Base-by-base conservation (phyloP, 2,329 filamentous ascomycete genomes). In the Penicillium sp. region DNA sequence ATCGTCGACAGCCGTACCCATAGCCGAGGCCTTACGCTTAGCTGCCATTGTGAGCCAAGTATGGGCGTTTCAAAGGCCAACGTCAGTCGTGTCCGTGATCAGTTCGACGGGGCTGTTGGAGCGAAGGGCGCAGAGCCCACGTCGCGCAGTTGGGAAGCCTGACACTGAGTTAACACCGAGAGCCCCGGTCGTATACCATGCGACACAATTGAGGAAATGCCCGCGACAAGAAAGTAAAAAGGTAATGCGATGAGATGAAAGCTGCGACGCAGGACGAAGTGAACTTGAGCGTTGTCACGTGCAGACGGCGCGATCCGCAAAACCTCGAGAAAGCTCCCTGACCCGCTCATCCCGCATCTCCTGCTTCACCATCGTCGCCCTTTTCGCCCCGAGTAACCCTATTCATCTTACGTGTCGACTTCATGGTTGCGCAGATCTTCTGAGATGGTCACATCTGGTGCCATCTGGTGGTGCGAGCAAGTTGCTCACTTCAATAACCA, bases 21-120 rank as follows among this genome's bases (percentile, higher is more conserved):
- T 86, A 8, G 86, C 86, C 49, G 82, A 81, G 42, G 87, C 87
- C 72, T 96, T 96, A 64, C 92, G 84, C 74, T 97, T 97, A 47
- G 89, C 84, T n/a, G 92, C 86, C 92, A 97, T 97, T 51, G 42
- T 74, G 52, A 15, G 32, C 7, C 10, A 12, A 24, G 24, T 28
- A 29, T 20, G 41, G 31, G 6, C 8, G 23, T 29, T 15, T 44
- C 20, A 23, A 23, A 12, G n/a, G 42, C 20, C 28, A 20, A 44
- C 13, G 23, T 12, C 13, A 39, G 42, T 10, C 50, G 27, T 43
- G 18, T 49, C 41, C 33, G 48, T 33, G 35, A 27, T 39, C 37
- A 29, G 4, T 39, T 20, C 13, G 10, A n/a, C 23, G 29, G 43
- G 18, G 10, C 33, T 12, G 15, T 37, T 20, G 47, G 39, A 25